Percentiles rank a stretch among this genome's conserved stretches.
Evolutionary conservation across 1,284 basidiomycete species (phyloP).

Genomic region (Fomitopsis pinicola): DNA sequence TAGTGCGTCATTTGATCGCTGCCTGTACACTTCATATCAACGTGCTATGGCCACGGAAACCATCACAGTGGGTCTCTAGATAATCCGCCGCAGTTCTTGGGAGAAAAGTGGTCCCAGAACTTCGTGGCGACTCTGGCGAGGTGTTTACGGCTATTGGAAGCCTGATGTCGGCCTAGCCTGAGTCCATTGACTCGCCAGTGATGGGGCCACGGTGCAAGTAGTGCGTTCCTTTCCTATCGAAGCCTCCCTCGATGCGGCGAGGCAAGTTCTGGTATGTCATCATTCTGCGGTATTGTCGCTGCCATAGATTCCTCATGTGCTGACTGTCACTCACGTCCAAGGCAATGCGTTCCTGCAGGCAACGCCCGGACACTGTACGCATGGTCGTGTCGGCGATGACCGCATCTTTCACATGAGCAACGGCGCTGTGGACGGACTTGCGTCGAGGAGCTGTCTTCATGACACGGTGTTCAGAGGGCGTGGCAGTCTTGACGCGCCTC

Average conservation of each 20-base stretch:
- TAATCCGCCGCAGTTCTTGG: too few species aligned
- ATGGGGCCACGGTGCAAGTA: background rate
- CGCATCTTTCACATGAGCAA: background rate
- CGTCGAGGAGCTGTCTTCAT: background rate
- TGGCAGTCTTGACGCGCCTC: background rate
- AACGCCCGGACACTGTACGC: background rate
- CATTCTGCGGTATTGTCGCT: background rate
- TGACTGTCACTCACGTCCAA: background rate
- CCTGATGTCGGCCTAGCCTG: background rate
- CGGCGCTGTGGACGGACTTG: background rate
- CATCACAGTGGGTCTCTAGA: too few species aligned
- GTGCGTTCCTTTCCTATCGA: background rate
- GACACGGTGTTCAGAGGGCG: background rate
- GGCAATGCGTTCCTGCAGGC: background rate
- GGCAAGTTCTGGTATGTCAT: background rate
- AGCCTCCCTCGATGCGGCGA: background rate
- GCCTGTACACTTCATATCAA: too few species aligned
- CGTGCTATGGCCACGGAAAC: too few species aligned
- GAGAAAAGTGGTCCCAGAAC: too few species aligned
- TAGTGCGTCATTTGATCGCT: too few species aligned
- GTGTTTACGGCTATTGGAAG: background rate
- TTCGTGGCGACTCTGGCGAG: background rate
- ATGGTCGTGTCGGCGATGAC: background rate
- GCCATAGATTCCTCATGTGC: background rate
- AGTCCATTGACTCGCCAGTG: background rate